Evolutionary conservation across 371 early-diverging fungal species (phyloP).

Genomic region (Mucor mucedo): DNA sequence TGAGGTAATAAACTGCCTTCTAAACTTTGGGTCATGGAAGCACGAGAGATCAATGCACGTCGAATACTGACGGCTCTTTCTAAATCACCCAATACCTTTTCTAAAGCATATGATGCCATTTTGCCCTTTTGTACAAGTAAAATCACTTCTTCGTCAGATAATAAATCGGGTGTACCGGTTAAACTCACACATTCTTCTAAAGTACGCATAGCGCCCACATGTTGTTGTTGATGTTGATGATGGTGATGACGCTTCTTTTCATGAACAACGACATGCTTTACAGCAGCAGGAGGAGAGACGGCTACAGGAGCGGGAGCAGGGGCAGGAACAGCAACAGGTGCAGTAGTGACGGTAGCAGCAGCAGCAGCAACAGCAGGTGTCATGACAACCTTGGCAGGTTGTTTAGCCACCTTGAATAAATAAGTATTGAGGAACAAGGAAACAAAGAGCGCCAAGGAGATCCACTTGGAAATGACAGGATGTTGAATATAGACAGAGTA

Average conservation of each 20-base stretch:
- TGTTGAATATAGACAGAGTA: slow-evolving; percentile 66
- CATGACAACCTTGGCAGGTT: slow-evolving; percentile 43
- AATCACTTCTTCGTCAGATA: slow-evolving; percentile 78
- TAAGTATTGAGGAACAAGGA: slow-evolving; percentile 71
- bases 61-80: slow-evolving; percentile 88
- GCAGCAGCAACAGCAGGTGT: slow-evolving; percentile 15
- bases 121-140: slow-evolving; percentile 72
- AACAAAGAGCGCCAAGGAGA: slow-evolving; percentile 56
- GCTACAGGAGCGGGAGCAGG: slow-evolving; percentile 9
- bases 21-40: slow-evolving; percentile 68
- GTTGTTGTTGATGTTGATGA: not conserved
- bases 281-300: slow-evolving; percentile 23
- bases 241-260: slow-evolving; percentile 20
- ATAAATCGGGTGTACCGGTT: slow-evolving; percentile 51
- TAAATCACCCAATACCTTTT: slow-evolving; percentile 76
- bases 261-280: not conserved
- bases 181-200: slow-evolving; percentile 69
- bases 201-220: slow-evolving; percentile 53
- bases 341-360: slow-evolving; percentile 10
- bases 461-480: slow-evolving; percentile 68
- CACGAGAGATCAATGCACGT: slow-evolving; percentile 75
- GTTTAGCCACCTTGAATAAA: slow-evolving; percentile 65
- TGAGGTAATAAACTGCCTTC: slow-evolving; percentile 75
- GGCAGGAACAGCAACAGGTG: slow-evolving; percentile 6
- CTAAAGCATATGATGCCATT: slow-evolving; percentile 84